A percentile compares a stretch with the other conserved stretches of the same genome.
Conservation (phyloP, 2,329 filamentous ascomycete species). For the Thermoascus crustaceus region DNA sequence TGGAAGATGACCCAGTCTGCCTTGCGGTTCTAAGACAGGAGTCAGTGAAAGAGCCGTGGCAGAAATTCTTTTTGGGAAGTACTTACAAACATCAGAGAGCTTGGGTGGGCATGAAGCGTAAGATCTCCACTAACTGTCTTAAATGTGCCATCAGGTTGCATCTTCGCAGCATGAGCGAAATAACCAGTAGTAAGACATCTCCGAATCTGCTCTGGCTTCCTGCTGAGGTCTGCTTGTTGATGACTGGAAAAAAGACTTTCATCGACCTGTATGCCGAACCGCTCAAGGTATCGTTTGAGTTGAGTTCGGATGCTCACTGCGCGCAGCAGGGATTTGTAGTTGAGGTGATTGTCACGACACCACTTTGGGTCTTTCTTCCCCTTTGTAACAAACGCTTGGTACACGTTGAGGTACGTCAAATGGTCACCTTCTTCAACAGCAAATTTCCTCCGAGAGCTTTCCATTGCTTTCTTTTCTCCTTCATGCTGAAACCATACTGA, state of each 20-base stretch:
- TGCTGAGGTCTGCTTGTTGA: conserved; percentile 25
- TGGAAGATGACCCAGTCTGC: conserved; percentile 96
- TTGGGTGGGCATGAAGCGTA: conserved; percentile 79
- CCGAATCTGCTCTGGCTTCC: conserved; percentile 64
- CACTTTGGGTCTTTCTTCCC: conserved; percentile 78
- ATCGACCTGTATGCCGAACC: conserved; percentile 65
- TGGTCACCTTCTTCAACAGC: conserved; percentile 92
- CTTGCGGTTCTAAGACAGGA: conserved; percentile 61
- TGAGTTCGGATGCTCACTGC: conserved; percentile 83
- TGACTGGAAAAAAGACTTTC: conserved; percentile 44
- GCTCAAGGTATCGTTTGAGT: conserved; percentile 76
- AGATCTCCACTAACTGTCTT: conserved; percentile 73
- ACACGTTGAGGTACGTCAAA: conserved; percentile 86
- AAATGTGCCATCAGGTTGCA: conserved; percentile 90
- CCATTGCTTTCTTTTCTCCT: conserved; percentile 65
- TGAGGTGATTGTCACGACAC: conserved; percentile 78
- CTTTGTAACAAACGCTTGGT: conserved; percentile 74
- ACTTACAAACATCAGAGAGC: conserved; percentile 75
- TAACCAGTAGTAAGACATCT: conserved; percentile 82
- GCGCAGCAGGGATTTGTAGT: conserved; percentile 73
- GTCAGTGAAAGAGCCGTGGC: background rate
- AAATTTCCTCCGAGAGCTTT: conserved; percentile 70
- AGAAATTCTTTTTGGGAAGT: background rate
- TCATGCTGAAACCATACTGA: conserved; percentile 76
- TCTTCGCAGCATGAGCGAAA: conserved; percentile 86